Percentiles rank a stretch among this genome's conserved stretches.
phyloP scores from a whole-genome alignment of 176 grass and related monocot species.

The Carex scoparia region DNA sequence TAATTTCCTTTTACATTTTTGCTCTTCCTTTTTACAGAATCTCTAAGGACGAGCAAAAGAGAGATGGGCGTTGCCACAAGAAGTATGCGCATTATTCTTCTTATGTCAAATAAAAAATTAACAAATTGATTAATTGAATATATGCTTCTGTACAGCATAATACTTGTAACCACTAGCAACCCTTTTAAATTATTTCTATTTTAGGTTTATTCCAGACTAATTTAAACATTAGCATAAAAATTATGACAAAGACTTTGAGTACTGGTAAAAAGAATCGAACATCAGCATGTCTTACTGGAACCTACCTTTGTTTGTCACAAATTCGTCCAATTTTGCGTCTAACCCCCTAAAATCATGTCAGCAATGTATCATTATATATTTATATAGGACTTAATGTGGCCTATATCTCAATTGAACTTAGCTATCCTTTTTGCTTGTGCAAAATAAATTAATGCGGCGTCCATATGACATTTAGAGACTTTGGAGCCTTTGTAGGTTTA shows the following conservation, averaged over 20 bases:
- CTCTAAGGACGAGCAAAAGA: slow-evolving; percentile 90
- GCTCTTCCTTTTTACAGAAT: slow-evolving; percentile 44
- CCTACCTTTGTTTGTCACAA: neutral
- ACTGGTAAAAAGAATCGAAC: neutral
- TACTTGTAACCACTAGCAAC: neutral
- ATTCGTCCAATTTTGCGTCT: neutral
- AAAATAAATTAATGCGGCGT: neutral
- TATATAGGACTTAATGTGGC: neutral
- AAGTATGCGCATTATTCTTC: slow-evolving; percentile 37
- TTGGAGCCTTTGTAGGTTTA: neutral
- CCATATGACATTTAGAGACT: slow-evolving; percentile 7
- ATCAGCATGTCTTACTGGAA: neutral
- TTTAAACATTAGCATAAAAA: neutral
- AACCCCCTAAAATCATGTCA: neutral
- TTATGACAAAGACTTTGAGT: neutral
- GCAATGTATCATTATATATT: neutral
- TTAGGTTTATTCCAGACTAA: neutral
- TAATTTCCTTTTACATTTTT: neutral
- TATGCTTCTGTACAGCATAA: neutral
- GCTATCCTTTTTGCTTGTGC: neutral
- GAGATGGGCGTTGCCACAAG: slow-evolving; percentile 83
- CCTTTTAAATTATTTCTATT: neutral
- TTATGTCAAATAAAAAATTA: neutral
- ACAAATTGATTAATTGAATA: neutral
- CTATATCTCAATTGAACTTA: neutral